Evolutionary conservation across 176 grass and related monocot genomes (phyloP).

Genomic region (Oryza punctata): DNA sequence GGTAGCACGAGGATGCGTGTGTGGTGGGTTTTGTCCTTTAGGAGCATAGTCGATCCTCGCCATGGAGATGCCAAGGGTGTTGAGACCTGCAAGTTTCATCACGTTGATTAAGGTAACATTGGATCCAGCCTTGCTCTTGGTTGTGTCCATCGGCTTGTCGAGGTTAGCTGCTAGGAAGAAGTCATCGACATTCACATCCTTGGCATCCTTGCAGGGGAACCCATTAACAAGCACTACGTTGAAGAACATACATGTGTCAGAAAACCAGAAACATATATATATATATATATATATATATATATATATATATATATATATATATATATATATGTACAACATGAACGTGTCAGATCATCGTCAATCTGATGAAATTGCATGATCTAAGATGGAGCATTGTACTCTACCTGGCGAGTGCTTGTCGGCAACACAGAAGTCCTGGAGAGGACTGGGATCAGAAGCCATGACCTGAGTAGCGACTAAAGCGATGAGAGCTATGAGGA

Average conservation of each 20-base stretch:
- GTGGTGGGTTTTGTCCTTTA: neutral
- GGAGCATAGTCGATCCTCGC: slow-evolving; percentile 22
- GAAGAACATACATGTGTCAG: too few species aligned
- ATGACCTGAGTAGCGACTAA: neutral
- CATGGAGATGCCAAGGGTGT: slow-evolving; percentile 25
- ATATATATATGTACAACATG: too few species aligned
- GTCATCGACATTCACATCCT: neutral
- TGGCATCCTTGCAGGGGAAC: neutral
- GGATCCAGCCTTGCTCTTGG: neutral
- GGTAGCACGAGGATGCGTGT: too few species aligned
- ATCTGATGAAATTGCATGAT: too few species aligned
- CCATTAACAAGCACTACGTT: too few species aligned
- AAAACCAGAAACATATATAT: too few species aligned
- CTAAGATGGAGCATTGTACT: too few species aligned
- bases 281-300: too few species aligned
- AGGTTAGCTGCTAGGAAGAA: neutral
- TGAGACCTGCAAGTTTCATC: neutral
- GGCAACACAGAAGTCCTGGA: neutral
- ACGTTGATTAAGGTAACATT: slow-evolving; percentile 22
- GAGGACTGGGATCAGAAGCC: neutral
- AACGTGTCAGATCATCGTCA: too few species aligned
- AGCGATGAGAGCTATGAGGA: neutral
- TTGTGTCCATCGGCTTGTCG: neutral
- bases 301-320: too few species aligned
- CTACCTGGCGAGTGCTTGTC: neutral